Evolutionary conservation across 2,329 filamentous ascomycete genomes (phyloP).

Genomic region (Sporothrix curviconia): DNA sequence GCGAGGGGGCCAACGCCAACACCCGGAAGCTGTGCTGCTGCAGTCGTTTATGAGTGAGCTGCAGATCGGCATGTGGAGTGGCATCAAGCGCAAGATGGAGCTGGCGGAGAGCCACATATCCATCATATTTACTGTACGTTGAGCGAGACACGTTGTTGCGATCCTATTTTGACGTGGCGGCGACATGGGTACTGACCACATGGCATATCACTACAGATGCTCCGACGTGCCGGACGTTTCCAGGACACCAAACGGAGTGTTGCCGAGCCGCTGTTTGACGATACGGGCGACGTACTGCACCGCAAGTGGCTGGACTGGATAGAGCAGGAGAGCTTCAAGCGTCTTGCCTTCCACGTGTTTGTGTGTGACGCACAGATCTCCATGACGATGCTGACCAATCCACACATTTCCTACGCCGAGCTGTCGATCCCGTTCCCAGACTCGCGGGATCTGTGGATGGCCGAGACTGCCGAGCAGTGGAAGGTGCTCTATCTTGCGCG

Average conservation of each 20-base stretch:
- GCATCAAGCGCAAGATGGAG: slow-evolving; percentile 50
- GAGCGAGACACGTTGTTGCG: too few relatives aligned
- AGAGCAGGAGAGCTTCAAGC: slow-evolving; percentile 22
- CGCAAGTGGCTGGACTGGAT: slow-evolving; percentile 16
- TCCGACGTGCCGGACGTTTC: slow-evolving; percentile 15
- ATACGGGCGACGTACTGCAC: slow-evolving; percentile 3
- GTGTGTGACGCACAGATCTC: slow-evolving; percentile 61
- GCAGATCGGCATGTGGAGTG: slow-evolving; percentile 48
- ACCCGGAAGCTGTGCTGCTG: slow-evolving; percentile 39
- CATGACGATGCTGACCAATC: slow-evolving; percentile 58
- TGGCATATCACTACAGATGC: slow-evolving; percentile 1
- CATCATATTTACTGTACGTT: slow-evolving; percentile 15
- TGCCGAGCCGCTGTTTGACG: not conserved
- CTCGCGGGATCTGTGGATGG: slow-evolving; percentile 57
- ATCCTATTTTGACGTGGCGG: too few relatives aligned
- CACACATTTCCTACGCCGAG: slow-evolving; percentile 63
- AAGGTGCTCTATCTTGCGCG: slow-evolving; percentile 49
- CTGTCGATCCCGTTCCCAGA: slow-evolving; percentile 60
- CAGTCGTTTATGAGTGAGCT: slow-evolving; percentile 44
- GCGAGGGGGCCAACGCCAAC: slow-evolving; percentile 43
- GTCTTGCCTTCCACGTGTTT: slow-evolving; percentile 59
- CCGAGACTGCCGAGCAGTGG: slow-evolving; percentile 57
- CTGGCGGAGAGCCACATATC: slow-evolving; percentile 43
- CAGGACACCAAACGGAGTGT: not conserved
- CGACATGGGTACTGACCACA: slow-evolving; percentile 1